Evolutionary conservation across 139 green algal genomes (phyloP).

Genomic region (Picochlorum costavermella): DNA sequence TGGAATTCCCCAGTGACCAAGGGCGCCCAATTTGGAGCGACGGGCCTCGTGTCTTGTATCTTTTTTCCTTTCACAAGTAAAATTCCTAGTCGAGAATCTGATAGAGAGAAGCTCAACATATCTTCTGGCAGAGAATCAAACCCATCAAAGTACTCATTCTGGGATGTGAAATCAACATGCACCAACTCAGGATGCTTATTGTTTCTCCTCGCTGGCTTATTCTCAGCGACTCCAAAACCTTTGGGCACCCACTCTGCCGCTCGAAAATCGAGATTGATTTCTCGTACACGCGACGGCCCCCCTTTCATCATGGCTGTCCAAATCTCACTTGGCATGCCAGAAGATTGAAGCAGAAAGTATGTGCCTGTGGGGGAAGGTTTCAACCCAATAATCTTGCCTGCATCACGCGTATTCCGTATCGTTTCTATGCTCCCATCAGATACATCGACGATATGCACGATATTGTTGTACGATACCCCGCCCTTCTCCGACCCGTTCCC

Average conservation of each 20-base stretch:
- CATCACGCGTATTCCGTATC: constrained; percentile 38
- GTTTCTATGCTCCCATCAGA: constrained; percentile 9
- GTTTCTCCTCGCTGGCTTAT: neutral
- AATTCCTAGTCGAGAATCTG: constrained; percentile 42
- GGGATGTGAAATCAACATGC: neutral
- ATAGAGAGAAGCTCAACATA: constrained; percentile 54
- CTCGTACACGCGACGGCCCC: constrained; percentile 38
- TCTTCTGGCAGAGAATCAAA: constrained; percentile 37
- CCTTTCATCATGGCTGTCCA: constrained; percentile 43
- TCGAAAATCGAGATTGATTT: constrained; percentile 71
- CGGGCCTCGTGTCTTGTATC: constrained; percentile 50
- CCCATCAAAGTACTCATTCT: neutral
- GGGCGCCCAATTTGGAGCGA: constrained; percentile 33
- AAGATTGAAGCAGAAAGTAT: constrained; percentile 62
- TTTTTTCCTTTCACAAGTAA: constrained; percentile 31
- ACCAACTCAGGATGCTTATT: neutral
- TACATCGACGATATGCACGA: neutral
- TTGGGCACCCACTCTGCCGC: constrained; percentile 62
- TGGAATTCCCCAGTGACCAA: constrained; percentile 37
- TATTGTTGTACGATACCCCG: constrained; percentile 15
- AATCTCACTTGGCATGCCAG: constrained; percentile 60
- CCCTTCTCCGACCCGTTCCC: constrained; percentile 18
- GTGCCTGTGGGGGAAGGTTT: constrained; percentile 48
- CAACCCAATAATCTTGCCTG: constrained; percentile 45
- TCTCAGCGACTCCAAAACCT: constrained; percentile 15